Base-by-base conservation (phyloP, 805 yeast genomes). In the Ascoidea asiatica region DNA sequence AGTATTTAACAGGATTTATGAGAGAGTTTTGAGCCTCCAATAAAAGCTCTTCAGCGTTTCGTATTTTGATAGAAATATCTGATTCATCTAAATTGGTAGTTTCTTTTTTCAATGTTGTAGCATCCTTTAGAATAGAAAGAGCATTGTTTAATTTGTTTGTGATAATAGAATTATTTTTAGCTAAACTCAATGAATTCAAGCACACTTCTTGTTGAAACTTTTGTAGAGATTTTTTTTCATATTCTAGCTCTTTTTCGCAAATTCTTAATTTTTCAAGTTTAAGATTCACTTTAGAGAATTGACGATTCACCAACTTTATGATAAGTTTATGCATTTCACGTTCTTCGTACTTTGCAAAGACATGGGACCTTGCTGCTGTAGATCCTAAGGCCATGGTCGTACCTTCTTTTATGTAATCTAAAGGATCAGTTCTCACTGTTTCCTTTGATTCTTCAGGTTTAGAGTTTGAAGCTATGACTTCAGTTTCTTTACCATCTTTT, bases 291-390 rank as follows among this genome's bases (percentile, higher is more conserved):
- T 81, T 79, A 44, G 73, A 70, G 47, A 81, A 51, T 57, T 81
- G 79, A 38, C 74, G 72, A 55, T 80, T 79, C 18, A 82, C 66
- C 41, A 84, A 70, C 22, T 70, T 69, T 21, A 71, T 66, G 11
- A 81, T 62, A 19, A 80, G 59, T 44, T 72, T 74, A 52, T 77
- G 71, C 79, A 79, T 76, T 56, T 81, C 87, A 48, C 88, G 67
- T 55, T 86, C 95, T 59, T 85, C 94, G 56, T 75, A 79, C 4
- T 79, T 75, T 3, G 90, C 85, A 61, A 86, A 82, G 19, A 83
- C 70, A 56, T 84, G 87, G 21, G 92, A 72, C 48, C 92, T 73
- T 1, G 87, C 79, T 3, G 92, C 95, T 37, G 83, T 63, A 8
- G 83, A 65, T 3, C 94, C 89, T 46, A 89, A 65, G 1, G 92